These are phyloP conservation scores for Amaranthus palmeri DNA, from an alignment of 148 eudicot genomes.

Conservation along the genomic window DNA sequence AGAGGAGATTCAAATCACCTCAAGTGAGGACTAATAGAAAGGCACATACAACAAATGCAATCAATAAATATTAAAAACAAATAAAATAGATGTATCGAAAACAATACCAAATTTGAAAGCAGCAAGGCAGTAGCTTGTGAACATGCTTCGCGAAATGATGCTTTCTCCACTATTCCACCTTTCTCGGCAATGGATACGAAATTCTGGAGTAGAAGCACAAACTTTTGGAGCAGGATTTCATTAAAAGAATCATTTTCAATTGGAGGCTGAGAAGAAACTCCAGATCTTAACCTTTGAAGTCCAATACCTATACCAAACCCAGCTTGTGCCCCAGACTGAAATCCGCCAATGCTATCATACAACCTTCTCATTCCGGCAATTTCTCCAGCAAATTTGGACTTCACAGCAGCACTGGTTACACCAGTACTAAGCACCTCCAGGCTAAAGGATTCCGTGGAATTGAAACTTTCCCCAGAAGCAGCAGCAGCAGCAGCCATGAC, in stretches of 20 bases:
- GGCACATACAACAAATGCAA: slow-evolving; percentile 7
- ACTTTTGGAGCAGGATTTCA: slow-evolving; percentile 77
- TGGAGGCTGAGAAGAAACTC: slow-evolving; percentile 42
- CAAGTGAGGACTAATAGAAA: slow-evolving; percentile 5
- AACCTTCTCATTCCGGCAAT: slow-evolving; percentile 98
- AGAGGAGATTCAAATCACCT: slow-evolving; percentile 17
- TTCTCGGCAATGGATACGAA: slow-evolving; percentile 82
- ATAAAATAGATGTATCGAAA: slow-evolving; percentile 5
- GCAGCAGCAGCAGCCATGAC: slow-evolving; percentile 99
- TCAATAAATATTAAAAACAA: slow-evolving; percentile 12
- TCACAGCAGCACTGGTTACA: slow-evolving; percentile 88
- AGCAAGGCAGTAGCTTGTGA: slow-evolving; percentile 96
- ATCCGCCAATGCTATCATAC: slow-evolving; percentile 81
- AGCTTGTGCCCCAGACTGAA: slow-evolving; percentile 48
- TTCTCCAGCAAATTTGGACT: slow-evolving; percentile 96
- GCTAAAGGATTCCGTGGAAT: slow-evolving; percentile 76
- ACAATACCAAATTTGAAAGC: slow-evolving; percentile 80
- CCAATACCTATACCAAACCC: slow-evolving; percentile 53
- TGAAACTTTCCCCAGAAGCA: slow-evolving; percentile 89
- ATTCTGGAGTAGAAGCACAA: slow-evolving; percentile 81
- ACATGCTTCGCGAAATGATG: slow-evolving; percentile 83
- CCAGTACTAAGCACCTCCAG: slow-evolving; percentile 96
- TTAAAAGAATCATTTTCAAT: slow-evolving; percentile 69
- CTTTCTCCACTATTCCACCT: slow-evolving; percentile 76
- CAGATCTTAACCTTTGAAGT: slow-evolving; percentile 56